Evolutionary conservation across 2,329 filamentous ascomycete genomes (phyloP), one percentile per base, ranked within the genome.

Genomic region (Aspergillus tubingensis): DNA sequence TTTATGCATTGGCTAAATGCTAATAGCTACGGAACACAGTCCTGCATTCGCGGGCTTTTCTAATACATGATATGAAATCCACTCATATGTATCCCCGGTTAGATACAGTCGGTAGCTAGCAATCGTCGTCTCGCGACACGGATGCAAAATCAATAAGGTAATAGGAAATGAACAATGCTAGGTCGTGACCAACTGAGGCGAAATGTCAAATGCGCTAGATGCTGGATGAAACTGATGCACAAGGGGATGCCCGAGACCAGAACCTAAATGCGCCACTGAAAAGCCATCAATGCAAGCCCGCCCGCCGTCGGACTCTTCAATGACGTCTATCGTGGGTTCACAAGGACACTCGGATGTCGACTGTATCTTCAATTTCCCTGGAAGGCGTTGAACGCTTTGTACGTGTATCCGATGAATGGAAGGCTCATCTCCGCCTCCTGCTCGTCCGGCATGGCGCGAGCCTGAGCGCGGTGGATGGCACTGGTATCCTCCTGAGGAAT

Each of bases 401-500:
- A 99, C 8, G 95, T 96, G 78, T 96, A 96, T 38, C 92, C 92
- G 70, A 96, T 95, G 76, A 96, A 99, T 3, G 95, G 95, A 79
- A 99, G 80, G 79, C 91, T 96, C 87, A 97, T 93, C 79, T 96
- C 94, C 3, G 93, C 92, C 65, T 92, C 89, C 75, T 96, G 91
- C 68, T 94, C 91, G 8, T 84, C 82, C 54, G 87, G 86, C 70
- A 88, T 84, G 62, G 89, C 88, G 65, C 89, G 85, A 53, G 91
- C 91, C 77, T 96, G 91, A 19, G 91, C 91, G 75, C 92, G 91
- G 71, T 96, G 85, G 66, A 91, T 85, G 23, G 92, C 95, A 58
- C 91, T 92, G 65, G 92, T 96, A 76, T 97, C 93, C 58, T 92
- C 94, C 81, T 98, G 94, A 70, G 96, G 92, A 73, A 99, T 97